phyloP scores from a whole-genome alignment of 306 rosid species.

The Cucurbita maxima region DNA sequence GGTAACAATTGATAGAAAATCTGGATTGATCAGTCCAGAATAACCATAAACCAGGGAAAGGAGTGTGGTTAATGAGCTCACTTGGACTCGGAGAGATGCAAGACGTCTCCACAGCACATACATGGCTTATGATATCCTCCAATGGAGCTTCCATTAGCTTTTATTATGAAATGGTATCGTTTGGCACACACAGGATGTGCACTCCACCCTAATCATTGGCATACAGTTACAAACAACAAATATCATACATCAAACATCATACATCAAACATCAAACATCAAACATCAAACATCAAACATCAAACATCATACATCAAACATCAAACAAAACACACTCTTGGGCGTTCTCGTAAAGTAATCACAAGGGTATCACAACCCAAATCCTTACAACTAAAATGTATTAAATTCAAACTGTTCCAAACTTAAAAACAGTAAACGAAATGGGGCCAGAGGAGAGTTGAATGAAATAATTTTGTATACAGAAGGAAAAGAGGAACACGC shows the following conservation, averaged over 20 bases:
- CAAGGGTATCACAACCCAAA: neutral
- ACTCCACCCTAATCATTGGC: slow-evolving; percentile 64
- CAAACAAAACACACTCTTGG: neutral
- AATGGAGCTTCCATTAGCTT: slow-evolving; percentile 80
- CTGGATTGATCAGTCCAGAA: neutral
- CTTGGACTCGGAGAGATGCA: slow-evolving; percentile 92
- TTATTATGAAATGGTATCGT: slow-evolving; percentile 85
- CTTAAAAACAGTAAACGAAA: neutral
- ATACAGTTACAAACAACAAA: neutral
- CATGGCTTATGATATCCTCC: slow-evolving; percentile 97
- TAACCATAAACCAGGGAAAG: neutral
- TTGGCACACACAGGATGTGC: slow-evolving; percentile 87
- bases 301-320: neutral
- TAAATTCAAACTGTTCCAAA: neutral
- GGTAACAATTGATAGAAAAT: neutral
- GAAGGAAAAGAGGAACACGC: neutral
- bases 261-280: neutral
- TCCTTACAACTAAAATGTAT: neutral
- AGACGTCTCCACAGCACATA: slow-evolving; percentile 89
- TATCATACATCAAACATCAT: neutral
- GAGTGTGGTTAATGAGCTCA: slow-evolving; percentile 26
- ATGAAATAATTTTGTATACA: neutral
- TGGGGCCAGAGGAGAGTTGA: neutral
- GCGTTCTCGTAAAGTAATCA: neutral
- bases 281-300: neutral